phyloP scores from a whole-genome alignment of 768 basidiomycete species.

The Boletus tomentosulus region DNA sequence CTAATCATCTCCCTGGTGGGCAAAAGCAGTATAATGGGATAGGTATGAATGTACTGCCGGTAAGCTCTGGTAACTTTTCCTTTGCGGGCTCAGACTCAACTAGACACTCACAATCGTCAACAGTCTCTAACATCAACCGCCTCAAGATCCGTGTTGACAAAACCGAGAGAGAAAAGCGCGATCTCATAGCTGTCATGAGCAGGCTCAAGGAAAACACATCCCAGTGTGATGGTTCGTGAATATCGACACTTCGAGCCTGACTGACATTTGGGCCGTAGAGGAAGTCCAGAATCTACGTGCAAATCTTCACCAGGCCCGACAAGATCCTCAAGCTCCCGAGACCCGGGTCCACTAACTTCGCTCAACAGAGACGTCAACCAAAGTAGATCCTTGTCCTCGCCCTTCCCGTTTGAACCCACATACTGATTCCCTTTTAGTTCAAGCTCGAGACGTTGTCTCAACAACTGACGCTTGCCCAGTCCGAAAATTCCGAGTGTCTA shows the following conservation, averaged over 20 bases:
- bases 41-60: too few relatives aligned
- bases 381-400: conserved; percentile 38
- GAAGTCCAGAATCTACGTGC: conserved; percentile 65
- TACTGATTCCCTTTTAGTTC: conserved; percentile 47
- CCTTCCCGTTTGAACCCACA: neutral
- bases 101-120: conserved; percentile 47
- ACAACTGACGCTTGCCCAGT: conserved; percentile 72
- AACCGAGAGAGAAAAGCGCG: conserved; percentile 85
- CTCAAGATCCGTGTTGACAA: conserved; percentile 65
- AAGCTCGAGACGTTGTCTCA: conserved; percentile 80
- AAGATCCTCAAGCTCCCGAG: conserved; percentile 67
- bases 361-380: conserved; percentile 72
- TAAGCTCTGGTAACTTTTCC: too few relatives aligned
- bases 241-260: neutral
- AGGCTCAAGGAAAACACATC: conserved; percentile 71
- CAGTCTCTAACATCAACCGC: conserved; percentile 56
- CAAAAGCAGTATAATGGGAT: too few relatives aligned
- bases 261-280: conserved; percentile 38
- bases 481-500: conserved; percentile 62
- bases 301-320: conserved; percentile 69
- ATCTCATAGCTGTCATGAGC: conserved; percentile 79
- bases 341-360: conserved; percentile 67
- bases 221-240: conserved; percentile 65
- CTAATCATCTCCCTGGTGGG: too few relatives aligned
- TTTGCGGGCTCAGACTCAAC: too few relatives aligned